Conservation (phyloP, 2,329 filamentous ascomycete species). For the Fusarium pilosicola region DNA sequence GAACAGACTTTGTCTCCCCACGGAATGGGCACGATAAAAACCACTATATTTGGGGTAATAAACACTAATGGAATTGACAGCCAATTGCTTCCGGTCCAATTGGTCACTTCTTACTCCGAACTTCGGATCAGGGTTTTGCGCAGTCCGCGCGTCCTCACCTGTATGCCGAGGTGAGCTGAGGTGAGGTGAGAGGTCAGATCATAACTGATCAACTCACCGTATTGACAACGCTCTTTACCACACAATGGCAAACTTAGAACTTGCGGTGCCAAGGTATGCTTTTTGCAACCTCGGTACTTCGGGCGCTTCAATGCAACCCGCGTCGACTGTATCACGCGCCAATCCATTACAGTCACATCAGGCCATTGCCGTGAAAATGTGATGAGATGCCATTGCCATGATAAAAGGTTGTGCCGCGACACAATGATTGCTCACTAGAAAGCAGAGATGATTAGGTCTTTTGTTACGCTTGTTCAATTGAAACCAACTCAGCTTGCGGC, state of each 20-base stretch:
- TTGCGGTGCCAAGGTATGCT: neutral
- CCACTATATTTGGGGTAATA: neutral
- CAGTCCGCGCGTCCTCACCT: neutral
- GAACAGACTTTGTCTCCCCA: neutral
- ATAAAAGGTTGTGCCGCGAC: neutral
- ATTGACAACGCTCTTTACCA: neutral
- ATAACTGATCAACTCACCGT: neutral
- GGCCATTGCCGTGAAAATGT: too few species aligned
- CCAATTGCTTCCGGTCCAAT: neutral
- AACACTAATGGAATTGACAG: neutral
- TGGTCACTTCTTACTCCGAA: neutral
- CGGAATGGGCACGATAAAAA: neutral
- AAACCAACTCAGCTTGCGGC: too few species aligned
- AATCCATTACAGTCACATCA: neutral
- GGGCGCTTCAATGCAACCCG: neutral
- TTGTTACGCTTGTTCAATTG: too few species aligned
- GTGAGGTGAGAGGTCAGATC: conserved; percentile 3
- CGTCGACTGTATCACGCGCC: neutral
- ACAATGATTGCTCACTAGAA: accelerated
- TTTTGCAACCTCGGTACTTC: neutral
- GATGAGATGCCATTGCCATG: neutral
- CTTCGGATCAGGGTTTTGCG: neutral
- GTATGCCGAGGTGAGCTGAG: neutral
- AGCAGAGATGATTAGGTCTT: neutral
- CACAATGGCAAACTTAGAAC: neutral